A percentile compares a stretch with the other conserved stretches of the same genome.
These are phyloP conservation scores for Nothophaeocryptopus gaeumannii DNA, from an alignment of 2,329 filamentous ascomycete species.

Conservation along the genomic window DNA sequence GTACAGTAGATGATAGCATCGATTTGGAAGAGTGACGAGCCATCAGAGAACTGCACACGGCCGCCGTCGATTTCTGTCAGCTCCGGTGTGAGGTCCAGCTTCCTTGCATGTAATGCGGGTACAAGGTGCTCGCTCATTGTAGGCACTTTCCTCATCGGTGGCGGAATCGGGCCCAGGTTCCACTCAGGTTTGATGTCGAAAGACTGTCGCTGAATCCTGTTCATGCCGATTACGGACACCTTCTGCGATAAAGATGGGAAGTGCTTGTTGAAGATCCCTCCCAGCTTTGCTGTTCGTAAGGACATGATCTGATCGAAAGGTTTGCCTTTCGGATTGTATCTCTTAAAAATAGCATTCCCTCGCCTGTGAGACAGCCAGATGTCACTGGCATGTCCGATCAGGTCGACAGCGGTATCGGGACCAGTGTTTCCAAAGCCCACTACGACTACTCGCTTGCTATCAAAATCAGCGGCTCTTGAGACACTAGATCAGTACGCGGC, in stretches of 20 bases:
- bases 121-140: conserved; percentile 7
- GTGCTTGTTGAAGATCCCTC: conserved; percentile 4
- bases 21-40: conserved; percentile 1
- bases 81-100: conserved; percentile 4
- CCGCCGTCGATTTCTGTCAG: conserved; percentile 2
- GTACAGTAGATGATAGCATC: conserved; percentile 15
- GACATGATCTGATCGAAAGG: conserved; percentile 8
- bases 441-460: conserved; percentile 6
- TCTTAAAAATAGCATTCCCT: conserved; percentile 5
- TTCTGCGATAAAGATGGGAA: conserved; percentile 1
- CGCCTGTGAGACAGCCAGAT: conserved; percentile 9
- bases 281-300: conserved; percentile 3
- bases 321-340: conserved; percentile 9
- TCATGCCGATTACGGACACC: not conserved
- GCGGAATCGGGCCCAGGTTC: conserved; percentile 2
- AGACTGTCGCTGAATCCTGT: conserved; percentile 1
- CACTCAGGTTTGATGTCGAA: conserved; percentile 9
- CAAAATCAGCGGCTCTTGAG: not conserved
- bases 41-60: conserved; percentile 4
- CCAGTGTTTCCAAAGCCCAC: conserved; percentile 10
- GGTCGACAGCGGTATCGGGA: conserved; percentile 10
- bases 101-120: conserved; percentile 5
- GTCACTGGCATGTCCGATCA: conserved; percentile 7
- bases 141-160: not conserved
- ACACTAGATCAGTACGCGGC: not conserved